Evolutionary conservation across 1,139 yeast species (phyloP).

Genomic region (Saccharomyces pastorianus): DNA sequence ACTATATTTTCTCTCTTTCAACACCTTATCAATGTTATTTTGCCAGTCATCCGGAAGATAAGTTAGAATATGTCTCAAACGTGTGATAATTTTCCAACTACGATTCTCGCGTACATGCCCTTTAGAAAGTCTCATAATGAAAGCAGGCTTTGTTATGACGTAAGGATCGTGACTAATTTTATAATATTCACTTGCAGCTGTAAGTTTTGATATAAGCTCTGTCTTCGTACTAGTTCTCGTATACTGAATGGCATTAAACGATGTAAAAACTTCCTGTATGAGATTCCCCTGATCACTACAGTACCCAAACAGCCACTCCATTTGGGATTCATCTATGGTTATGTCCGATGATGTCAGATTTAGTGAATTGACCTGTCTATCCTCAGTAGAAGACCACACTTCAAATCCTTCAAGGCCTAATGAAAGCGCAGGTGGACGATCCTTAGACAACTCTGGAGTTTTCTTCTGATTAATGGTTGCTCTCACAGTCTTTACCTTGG

Average conservation of each 20-base stretch:
- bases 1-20: constrained; percentile 20
- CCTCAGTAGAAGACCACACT: constrained; percentile 38
- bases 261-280: constrained; percentile 23
- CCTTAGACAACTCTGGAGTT: constrained; percentile 9
- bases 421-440: constrained; percentile 16
- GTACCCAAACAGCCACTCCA: constrained; percentile 37
- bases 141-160: constrained; percentile 83
- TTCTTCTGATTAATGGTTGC: constrained; percentile 14
- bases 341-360: constrained; percentile 33
- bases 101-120: constrained; percentile 74
- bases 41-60: constrained; percentile 53
- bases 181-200: constrained; percentile 53
- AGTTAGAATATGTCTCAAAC: constrained; percentile 65
- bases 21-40: constrained; percentile 17
- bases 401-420: constrained; percentile 31
- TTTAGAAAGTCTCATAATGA: constrained; percentile 59
- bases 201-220: constrained; percentile 36
- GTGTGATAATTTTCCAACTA: constrained; percentile 78
- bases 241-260: constrained; percentile 12
- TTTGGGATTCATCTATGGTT: constrained; percentile 33
- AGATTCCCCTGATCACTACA: constrained; percentile 19
- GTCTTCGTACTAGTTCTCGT: constrained; percentile 13
- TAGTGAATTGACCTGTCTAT: constrained; percentile 32
- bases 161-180: constrained; percentile 76
- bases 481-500: constrained; percentile 17